A percentile compares a stretch with the other conserved stretches of the same genome.
phyloP scores from a whole-genome alignment of 371 early-diverging fungal genomes.

The Mortierella sp. region DNA sequence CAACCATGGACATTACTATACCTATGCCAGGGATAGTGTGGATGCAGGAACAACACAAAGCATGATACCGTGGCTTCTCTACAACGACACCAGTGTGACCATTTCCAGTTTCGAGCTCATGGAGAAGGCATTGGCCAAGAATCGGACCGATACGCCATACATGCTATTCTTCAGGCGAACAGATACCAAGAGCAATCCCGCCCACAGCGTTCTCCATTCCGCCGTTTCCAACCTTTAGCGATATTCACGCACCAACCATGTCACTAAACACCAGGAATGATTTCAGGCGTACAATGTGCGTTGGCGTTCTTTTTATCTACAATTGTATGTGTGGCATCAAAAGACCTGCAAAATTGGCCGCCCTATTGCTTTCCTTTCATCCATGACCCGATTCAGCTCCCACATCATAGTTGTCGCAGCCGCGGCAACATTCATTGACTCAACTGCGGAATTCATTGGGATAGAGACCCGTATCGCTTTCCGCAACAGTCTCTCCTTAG shows the following conservation, averaged over 20 bases:
- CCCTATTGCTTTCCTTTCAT: not conserved
- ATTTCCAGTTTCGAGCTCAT: constrained; percentile 34
- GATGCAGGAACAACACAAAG: not conserved
- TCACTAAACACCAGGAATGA: no score
- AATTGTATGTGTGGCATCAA: no score
- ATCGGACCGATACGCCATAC: constrained; percentile 36
- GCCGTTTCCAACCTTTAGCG: constrained; percentile 23
- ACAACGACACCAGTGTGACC: constrained; percentile 43
- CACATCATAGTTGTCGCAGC: constrained; percentile 67
- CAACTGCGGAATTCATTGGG: constrained; percentile 61
- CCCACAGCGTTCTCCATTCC: not conserved
- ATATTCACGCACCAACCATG: no score
- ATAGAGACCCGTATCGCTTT: constrained; percentile 62
- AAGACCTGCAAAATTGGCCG: no score
- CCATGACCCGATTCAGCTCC: constrained; percentile 60
- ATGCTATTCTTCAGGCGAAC: constrained; percentile 34
- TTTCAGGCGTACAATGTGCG: no score
- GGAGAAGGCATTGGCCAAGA: constrained; percentile 24
- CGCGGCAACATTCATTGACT: constrained; percentile 65
- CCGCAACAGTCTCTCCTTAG: constrained; percentile 42
- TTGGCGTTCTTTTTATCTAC: no score
- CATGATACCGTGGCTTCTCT: constrained; percentile 24
- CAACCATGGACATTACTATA: constrained; percentile 56
- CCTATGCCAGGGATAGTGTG: constrained; percentile 40
- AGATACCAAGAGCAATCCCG: not conserved